Evolutionary conservation across 139 green algal species (phyloP).

Genomic region (Yamagishiella unicocca): DNA sequence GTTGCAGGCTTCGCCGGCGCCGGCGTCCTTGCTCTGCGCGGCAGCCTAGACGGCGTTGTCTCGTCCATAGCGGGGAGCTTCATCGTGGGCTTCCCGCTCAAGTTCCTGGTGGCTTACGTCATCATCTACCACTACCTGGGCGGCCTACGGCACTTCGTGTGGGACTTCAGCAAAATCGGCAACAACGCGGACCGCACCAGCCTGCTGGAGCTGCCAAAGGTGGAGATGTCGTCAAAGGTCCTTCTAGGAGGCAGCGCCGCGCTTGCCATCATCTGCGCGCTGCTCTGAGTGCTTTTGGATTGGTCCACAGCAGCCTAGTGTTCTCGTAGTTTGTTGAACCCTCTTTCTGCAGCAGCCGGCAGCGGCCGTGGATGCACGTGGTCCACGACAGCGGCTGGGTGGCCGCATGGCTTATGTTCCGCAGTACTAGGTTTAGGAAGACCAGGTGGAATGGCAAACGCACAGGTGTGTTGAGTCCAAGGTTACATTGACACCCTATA

Average conservation of each 20-base stretch:
- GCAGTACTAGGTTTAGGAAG: too few relatives aligned
- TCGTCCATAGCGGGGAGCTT: slow-evolving; percentile 58
- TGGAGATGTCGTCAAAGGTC: slow-evolving; percentile 70
- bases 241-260: slow-evolving; percentile 67
- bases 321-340: too few relatives aligned
- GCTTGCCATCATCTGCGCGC: slow-evolving; percentile 54
- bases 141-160: slow-evolving; percentile 87
- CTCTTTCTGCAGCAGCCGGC: too few relatives aligned
- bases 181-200: slow-evolving; percentile 77
- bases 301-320: too few relatives aligned
- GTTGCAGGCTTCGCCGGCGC: slow-evolving; percentile 73
- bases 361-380: too few relatives aligned
- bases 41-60: slow-evolving; percentile 77
- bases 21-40: slow-evolving; percentile 78
- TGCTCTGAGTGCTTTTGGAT: too few relatives aligned
- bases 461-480: too few relatives aligned
- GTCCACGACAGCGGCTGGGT: too few relatives aligned
- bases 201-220: slow-evolving; percentile 76
- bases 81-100: slow-evolving; percentile 36
- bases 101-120: slow-evolving; percentile 79
- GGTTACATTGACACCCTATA: too few relatives aligned
- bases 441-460: too few relatives aligned
- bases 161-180: slow-evolving; percentile 86
- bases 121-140: slow-evolving; percentile 95
- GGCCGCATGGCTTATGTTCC: too few relatives aligned